Evolutionary conservation across 192 early-diverging fungal species (phyloP), one percentile per base, ranked within the genome.

Genomic region (Helicostylum pulchrum): DNA sequence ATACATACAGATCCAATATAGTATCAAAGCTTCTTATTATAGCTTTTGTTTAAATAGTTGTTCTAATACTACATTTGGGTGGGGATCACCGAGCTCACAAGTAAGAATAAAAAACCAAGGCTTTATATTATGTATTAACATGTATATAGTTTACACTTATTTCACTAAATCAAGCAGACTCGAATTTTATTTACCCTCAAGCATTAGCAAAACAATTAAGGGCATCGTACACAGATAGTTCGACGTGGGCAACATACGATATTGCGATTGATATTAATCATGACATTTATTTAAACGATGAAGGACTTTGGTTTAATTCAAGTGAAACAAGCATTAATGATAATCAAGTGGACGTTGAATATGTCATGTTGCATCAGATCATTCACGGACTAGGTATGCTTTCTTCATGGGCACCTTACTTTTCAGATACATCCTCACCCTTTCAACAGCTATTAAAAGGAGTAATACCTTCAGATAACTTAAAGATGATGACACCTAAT

Each of bases 181-280:
- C 57, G 12, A 75, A 75, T 23, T 62, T 66, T 53, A 45, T 70
- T 12, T 70, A 75, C 45, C 73, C 73, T 4, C 73, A 75, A 58
- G 60, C 73, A 34, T 49, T 75, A 30, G 68, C 73, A 3, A 75
- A 70, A 55, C 73, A 75, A 21, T 26, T 75, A 9, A 32, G 17
- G 11, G 59, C 50, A 8, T 58, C 64, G 1, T 65, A 57, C 26
- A 58, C 26, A 20, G 62, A 56, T 21, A 64, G 50, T 12, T 58
- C 60, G 0, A 39, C 36, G 46, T 75, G 73, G 73, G 36, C 62
- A 10, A 39, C 53, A 3, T 53, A 50, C 34, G 73, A 75, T 57
- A 54, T 75, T 17, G 51, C 34, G 0, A 59, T 67, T 14, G 73
- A 68, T 32, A 59, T 75, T 46, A 75, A 75, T 8, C 73, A 75